A percentile compares a stretch with the other conserved stretches of the same genome.
Evolutionary conservation across 305 asterid genomes (phyloP).

Genomic region (Solanum aculeatissimum): DNA sequence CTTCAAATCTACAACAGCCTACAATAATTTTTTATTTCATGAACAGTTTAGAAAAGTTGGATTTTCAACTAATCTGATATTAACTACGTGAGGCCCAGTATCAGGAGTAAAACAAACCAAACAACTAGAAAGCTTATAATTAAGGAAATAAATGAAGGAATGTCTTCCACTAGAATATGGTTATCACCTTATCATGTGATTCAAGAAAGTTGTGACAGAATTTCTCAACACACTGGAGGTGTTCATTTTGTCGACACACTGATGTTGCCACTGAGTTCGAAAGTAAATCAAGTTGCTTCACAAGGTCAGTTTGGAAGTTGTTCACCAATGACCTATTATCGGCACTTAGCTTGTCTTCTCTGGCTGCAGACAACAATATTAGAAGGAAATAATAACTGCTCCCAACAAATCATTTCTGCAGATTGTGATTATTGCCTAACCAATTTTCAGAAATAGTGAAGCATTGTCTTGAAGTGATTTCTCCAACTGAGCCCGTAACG

Average conservation of each 20-base stretch:
- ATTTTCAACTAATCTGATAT: neutral
- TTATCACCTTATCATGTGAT: conserved; percentile 41
- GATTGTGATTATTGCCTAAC: conserved; percentile 13
- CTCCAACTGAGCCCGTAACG: conserved; percentile 60
- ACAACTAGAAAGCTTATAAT: neutral
- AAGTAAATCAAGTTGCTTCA: conserved; percentile 43
- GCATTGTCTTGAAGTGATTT: conserved; percentile 47
- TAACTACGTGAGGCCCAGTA: neutral
- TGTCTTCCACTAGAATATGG: neutral
- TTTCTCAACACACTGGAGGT: conserved; percentile 46
- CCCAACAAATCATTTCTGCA: neutral
- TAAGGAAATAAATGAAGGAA: neutral
- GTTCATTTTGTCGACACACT: conserved; percentile 43
- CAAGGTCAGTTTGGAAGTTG: conserved; percentile 52
- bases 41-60: neutral
- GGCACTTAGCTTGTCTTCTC: conserved; percentile 57
- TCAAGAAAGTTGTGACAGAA: conserved; percentile 46
- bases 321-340: conserved; percentile 47
- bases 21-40: neutral
- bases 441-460: conserved; percentile 48
- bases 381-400: conserved; percentile 1
- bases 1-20: conserved; percentile 50
- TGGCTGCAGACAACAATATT: conserved; percentile 26
- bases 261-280: conserved; percentile 38
- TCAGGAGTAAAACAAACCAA: neutral